Conservation (phyloP, 768 basidiomycete genomes). For the Leucocoprinus leucothites region DNA sequence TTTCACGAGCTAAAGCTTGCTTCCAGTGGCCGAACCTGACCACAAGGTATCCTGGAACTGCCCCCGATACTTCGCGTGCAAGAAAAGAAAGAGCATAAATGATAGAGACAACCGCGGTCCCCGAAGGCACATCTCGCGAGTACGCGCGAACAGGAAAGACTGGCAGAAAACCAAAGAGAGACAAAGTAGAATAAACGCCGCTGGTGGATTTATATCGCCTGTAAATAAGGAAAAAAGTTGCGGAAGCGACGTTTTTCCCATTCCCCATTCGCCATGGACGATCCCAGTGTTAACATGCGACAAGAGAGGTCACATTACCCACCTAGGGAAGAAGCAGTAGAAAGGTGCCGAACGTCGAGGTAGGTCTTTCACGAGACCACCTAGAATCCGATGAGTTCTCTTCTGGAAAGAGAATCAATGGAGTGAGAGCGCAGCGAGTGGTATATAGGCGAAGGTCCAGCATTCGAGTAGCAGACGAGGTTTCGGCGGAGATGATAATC, state of each 20-base stretch:
- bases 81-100: too few relatives aligned
- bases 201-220: constrained; percentile 1
- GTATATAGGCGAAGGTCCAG: background rate
- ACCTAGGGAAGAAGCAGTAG: too few relatives aligned
- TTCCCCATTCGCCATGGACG: too few relatives aligned
- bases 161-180: background rate
- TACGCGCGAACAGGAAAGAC: background rate
- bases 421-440: background rate
- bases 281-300: too few relatives aligned
- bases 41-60: too few relatives aligned
- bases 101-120: too few relatives aligned
- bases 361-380: too few relatives aligned
- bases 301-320: too few relatives aligned
- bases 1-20: too few relatives aligned
- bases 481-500: constrained; percentile 5
- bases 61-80: too few relatives aligned
- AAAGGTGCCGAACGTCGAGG: background rate
- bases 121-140: too few relatives aligned
- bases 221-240: background rate
- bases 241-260: background rate
- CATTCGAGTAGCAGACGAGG: background rate
- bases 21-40: too few relatives aligned
- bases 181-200: background rate
- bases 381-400: background rate
- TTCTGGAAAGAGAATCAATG: background rate